Base-by-base conservation (phyloP, 495 filamentous ascomycete genomes). In the Hypoxylon trugodes region DNA sequence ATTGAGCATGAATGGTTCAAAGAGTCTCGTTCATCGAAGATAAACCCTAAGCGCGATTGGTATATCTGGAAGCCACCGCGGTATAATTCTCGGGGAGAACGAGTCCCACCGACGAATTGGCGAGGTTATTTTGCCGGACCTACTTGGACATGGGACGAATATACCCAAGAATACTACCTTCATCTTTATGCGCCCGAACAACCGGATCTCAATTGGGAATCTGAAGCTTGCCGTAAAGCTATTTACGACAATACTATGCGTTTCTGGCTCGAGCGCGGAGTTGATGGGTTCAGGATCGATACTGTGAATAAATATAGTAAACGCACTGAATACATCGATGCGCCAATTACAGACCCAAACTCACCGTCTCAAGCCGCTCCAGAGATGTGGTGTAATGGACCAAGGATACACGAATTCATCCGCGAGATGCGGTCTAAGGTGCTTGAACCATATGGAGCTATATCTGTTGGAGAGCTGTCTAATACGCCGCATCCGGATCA, bases 121-220 rank as follows among this genome's bases (percentile, higher is more conserved):
- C 66, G 85, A 77, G 69, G 83, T 9, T 76, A 74, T 61, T 81
- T 82, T 57, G 74, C 73, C 5, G 84, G 86, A 0, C 82, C 79
- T 65, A 83, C 82, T 1, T 92, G 89, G 89, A 74, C 84, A 53
- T 91, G 76, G 53, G 89, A 90, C 51, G 85, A 87, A 41, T 65
- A 69, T 3, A 88, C 86, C 0, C 77, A 81, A 10, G 84, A 91
- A 69, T 91, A 90, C 65, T 91, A 89, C 65, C 81, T 92, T 2
- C 87, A 89, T 62, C 75, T 90, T 7, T 91, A 88, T 55, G 81
- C 84, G 2, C 74, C 76, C 4, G 79, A 86, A 42, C 87, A 91
- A 59, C 88, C 89, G 0, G 89, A 92, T 65, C 80, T 92, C 5
- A 92, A 92, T 76, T 91, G 89, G 88, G 87, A 91, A 60, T 84